Conservation (phyloP, 164 flowering plant genomes). For the Annona squamosa region DNA sequence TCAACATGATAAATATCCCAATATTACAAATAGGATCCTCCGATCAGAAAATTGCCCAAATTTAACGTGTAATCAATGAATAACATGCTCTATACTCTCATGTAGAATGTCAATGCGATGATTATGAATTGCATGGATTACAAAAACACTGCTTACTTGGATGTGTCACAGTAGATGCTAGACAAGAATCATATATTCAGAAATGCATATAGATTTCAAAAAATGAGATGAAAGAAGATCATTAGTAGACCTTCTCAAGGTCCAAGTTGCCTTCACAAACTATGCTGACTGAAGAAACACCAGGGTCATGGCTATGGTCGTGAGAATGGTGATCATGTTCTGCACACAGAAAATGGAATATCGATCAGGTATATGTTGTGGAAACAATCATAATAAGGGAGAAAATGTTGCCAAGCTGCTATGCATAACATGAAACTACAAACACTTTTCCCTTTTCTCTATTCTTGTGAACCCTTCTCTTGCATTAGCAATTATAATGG, state of each 20-base stretch:
- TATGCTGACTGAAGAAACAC: constrained; percentile 93
- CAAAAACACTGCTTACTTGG: background rate
- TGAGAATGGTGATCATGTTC: constrained; percentile 74
- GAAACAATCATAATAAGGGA: background rate
- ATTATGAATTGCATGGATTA: background rate
- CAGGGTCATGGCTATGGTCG: constrained; percentile 93
- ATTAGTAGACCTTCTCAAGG: constrained; percentile 71
- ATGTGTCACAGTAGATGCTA: background rate
- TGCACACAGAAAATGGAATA: constrained; percentile 27
- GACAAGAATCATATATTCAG: background rate
- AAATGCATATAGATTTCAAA: background rate
- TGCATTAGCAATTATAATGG: background rate
- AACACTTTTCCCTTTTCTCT: background rate
- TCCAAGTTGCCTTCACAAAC: constrained; percentile 96
- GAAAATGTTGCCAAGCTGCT: background rate
- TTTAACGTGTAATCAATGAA: too few species aligned
- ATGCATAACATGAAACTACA: background rate
- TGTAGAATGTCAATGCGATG: background rate
- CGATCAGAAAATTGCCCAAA: background rate
- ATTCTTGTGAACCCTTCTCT: background rate
- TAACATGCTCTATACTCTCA: background rate
- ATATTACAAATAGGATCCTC: background rate
- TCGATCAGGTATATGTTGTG: constrained; percentile 1
- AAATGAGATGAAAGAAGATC: constrained; percentile 1
- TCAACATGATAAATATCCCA: background rate